Percentiles rank a stretch among this genome's conserved stretches.
Evolutionary conservation across 768 basidiomycete genomes (phyloP).

Genomic region (Leucogyrophana mollusca): DNA sequence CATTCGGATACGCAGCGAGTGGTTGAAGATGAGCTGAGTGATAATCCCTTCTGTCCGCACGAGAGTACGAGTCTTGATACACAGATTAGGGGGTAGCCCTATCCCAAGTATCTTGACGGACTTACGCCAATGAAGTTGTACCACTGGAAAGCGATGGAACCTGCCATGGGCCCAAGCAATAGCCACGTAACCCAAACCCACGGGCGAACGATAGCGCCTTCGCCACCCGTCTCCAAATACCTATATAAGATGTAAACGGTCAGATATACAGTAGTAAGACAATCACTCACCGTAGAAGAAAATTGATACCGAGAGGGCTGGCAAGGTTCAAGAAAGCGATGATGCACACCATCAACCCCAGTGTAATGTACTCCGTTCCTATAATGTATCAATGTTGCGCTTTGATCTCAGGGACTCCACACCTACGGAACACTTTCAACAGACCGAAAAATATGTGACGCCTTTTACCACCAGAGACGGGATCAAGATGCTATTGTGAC

Average conservation of each 20-base stretch:
- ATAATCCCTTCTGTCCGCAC: conserved; percentile 52
- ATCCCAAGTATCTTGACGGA: conserved; percentile 5
- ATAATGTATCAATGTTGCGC: background rate
- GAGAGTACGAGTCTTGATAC: conserved; percentile 36
- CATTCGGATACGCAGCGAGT: conserved; percentile 56
- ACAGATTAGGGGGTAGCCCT: background rate
- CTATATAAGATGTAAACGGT: conserved; percentile 21
- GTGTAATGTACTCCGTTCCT: conserved; percentile 6
- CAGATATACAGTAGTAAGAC: background rate
- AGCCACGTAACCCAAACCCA: conserved; percentile 67
- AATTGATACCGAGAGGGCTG: conserved; percentile 29
- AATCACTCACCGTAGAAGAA: conserved; percentile 25
- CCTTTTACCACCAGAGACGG: conserved; percentile 13
- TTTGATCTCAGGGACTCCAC: background rate
- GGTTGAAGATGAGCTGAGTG: conserved; percentile 55
- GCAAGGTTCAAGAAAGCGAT: conserved; percentile 20
- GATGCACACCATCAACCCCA: conserved; percentile 3
- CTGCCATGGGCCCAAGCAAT: conserved; percentile 45
- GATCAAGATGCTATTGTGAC: conserved; percentile 23
- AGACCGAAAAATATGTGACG: conserved; percentile 14
- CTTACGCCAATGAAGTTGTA: conserved; percentile 43
- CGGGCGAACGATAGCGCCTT: conserved; percentile 49
- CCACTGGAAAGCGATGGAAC: conserved; percentile 47
- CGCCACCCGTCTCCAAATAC: conserved; percentile 56
- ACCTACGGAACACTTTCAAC: conserved; percentile 10